A percentile compares a stretch with the other conserved stretches of the same genome.
Evolutionary conservation across 352 stramenopile species (phyloP).

Genomic region (Phytopythium mirpurense): DNA sequence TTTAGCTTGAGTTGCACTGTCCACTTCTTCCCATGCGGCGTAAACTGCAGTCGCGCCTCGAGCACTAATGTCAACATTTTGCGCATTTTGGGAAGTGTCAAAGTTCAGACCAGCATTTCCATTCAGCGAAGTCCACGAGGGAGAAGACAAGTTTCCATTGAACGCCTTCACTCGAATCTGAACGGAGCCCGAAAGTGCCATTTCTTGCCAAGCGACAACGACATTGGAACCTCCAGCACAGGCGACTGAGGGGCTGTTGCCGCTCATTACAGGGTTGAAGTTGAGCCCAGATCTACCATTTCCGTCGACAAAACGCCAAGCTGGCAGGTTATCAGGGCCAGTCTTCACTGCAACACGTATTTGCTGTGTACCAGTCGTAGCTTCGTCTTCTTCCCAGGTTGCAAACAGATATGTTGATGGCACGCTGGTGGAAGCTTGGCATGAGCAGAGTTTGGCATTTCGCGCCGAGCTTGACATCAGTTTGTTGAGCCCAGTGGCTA

Average conservation of each 20-base stretch:
- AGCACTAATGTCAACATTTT: constrained; percentile 34
- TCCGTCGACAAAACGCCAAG: constrained; percentile 52
- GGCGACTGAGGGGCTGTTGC: constrained; percentile 24
- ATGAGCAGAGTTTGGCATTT: constrained; percentile 36
- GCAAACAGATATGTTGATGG: constrained; percentile 29
- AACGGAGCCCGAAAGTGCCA: constrained; percentile 5
- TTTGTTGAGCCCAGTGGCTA: constrained; percentile 36
- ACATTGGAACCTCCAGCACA: constrained; percentile 30
- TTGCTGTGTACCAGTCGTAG: constrained; percentile 19
- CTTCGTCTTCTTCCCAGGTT: constrained; percentile 44
- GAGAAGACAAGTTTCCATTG: constrained; percentile 27
- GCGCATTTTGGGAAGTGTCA: constrained; percentile 26
- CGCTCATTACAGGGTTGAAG: constrained; percentile 19
- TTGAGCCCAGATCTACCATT: constrained; percentile 41
- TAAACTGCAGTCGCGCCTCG: constrained; percentile 12
- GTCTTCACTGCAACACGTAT: constrained; percentile 50
- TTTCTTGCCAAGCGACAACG: constrained; percentile 54
- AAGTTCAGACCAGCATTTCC: constrained; percentile 35
- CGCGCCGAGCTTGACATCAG: constrained; percentile 20
- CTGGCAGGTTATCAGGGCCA: constrained; percentile 26
- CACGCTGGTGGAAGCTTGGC: constrained; percentile 14
- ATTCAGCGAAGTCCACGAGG: constrained; percentile 36
- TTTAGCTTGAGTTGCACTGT: constrained; percentile 11
- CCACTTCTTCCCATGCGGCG: constrained; percentile 50
- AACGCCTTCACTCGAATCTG: constrained; percentile 37